phyloP scores from a whole-genome alignment of 2,329 filamentous ascomycete genomes.

The Fusarium pseudonygamai region DNA sequence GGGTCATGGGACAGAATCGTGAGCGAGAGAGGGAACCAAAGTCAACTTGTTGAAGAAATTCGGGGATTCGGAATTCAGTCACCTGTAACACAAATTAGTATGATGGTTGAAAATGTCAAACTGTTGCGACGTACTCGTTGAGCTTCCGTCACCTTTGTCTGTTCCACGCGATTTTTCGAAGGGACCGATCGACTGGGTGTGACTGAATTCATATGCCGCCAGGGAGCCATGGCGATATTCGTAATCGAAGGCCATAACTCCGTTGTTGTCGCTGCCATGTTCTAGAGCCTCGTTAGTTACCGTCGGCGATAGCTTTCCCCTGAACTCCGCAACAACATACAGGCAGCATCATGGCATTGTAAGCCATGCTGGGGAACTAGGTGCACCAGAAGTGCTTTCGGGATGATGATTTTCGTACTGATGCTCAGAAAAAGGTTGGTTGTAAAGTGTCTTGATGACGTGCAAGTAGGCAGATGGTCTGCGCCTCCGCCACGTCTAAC shows the following conservation, averaged over 20 bases:
- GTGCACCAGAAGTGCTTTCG: constrained; percentile 17
- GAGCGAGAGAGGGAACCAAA: constrained; percentile 10
- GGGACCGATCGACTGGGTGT: constrained; percentile 21
- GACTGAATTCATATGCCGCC: constrained; percentile 33
- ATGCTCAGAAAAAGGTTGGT: constrained; percentile 18
- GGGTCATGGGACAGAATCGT: constrained; percentile 8
- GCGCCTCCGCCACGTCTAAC: constrained; percentile 16
- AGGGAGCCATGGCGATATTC: constrained; percentile 52
- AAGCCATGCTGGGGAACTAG: constrained; percentile 37
- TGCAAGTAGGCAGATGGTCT: constrained; percentile 17
- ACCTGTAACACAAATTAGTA: constrained; percentile 28
- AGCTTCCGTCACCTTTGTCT: constrained; percentile 14
- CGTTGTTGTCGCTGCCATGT: constrained; percentile 54
- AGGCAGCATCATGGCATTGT: constrained; percentile 44
- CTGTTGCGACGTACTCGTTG: constrained; percentile 30
- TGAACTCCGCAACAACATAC: constrained; percentile 32
- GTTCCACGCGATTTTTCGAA: neutral
- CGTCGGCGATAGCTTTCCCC: neutral
- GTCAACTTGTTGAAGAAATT: constrained; percentile 42
- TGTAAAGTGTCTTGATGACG: constrained; percentile 35
- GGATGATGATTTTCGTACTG: constrained; percentile 9
- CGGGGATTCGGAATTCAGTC: constrained; percentile 36
- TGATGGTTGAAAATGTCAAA: constrained; percentile 8
- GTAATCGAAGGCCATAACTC: constrained; percentile 59
- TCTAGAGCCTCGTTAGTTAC: constrained; percentile 44